These are phyloP conservation scores for Betula pendula DNA, from an alignment of 306 rosid genomes.

Conservation along the genomic window DNA sequence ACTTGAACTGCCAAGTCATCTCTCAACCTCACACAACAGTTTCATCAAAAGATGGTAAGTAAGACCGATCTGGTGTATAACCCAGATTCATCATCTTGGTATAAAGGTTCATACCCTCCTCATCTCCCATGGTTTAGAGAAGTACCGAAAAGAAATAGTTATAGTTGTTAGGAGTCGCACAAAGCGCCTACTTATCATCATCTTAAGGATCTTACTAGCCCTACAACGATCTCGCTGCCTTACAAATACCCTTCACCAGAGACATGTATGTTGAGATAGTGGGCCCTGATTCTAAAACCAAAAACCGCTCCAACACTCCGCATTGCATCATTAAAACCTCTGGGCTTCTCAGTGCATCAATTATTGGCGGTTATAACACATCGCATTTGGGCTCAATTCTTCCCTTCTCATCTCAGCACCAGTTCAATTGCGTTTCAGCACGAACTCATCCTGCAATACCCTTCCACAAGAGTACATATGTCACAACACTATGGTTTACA, in stretches of 20 bases:
- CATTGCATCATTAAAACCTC: constrained; percentile 74
- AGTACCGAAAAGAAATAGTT: constrained; percentile 83
- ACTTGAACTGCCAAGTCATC: constrained; percentile 74
- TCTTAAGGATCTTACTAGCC: constrained; percentile 80
- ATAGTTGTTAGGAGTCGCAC: constrained; percentile 71
- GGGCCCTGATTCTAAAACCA: constrained; percentile 71
- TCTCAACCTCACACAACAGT: constrained; percentile 83
- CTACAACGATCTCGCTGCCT: constrained; percentile 74
- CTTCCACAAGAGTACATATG: constrained; percentile 92
- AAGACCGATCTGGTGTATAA: constrained; percentile 67
- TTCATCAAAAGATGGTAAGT: constrained; percentile 87
- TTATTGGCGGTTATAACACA: constrained; percentile 83
- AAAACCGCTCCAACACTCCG: constrained; percentile 85
- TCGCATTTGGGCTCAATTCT: constrained; percentile 73
- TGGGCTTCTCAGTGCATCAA: constrained; percentile 81
- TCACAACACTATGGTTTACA: constrained; percentile 72
- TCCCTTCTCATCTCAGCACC: constrained; percentile 69
- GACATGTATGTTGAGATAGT: constrained; percentile 81
- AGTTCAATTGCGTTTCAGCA: constrained; percentile 65
- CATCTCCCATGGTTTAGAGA: constrained; percentile 68
- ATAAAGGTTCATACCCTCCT: constrained; percentile 85
- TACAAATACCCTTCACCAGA: constrained; percentile 80
- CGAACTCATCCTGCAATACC: constrained; percentile 82
- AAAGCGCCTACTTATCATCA: constrained; percentile 74
- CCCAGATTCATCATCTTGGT: constrained; percentile 82